Evolutionary conservation across 2,329 filamentous ascomycete species (phyloP), one percentile per base, ranked within the genome.

Genomic region (Apiospora sp.): DNA sequence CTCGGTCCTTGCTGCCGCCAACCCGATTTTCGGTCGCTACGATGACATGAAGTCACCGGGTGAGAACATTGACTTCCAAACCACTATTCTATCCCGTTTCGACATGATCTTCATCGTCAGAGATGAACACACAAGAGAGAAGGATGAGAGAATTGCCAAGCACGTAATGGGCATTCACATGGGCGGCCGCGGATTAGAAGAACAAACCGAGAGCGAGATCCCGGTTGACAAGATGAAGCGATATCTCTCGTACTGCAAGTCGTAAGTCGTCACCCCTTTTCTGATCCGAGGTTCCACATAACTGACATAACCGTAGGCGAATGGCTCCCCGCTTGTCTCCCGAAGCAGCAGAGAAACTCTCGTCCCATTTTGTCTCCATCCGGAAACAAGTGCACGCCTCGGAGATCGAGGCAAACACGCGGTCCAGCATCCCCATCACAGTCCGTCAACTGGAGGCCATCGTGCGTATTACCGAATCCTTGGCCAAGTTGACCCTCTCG

Each of bases 51-150:
- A 98, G 83, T 95, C 94, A 0, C 96, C 96, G 0, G 96, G 96
- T 73, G 96, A 99, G 83, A 99, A 99, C 81, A 99, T 99, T 77
- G 96, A 99, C 83, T 99, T 99, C 84, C 96, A 99, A 80, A 99
- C 96, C 0, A 99, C 96, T 4, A 98, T 99, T 79, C 82, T 99
- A 76, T 98, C 96, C 2, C 94, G 96, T 89, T 99, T 99, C 82
- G 96, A 99, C 83, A 98, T 99, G 94, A 98, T 99, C 76, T 99
- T 98, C 86, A 98, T 99, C 76, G 96, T 99, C 75, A 94, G 94
- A 77, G 96, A 99, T 82, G 95, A 97, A 74, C 96, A 99, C 82
- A 94, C 96, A 74, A 90, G 94, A 64, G 92, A 90, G 72, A 94
- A 96, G 79, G 96, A 99, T 80, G 94, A 98, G 85, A 92, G 89